phyloP scores from a whole-genome alignment of 2,329 filamentous ascomycete genomes.

The Phoma sp. region DNA sequence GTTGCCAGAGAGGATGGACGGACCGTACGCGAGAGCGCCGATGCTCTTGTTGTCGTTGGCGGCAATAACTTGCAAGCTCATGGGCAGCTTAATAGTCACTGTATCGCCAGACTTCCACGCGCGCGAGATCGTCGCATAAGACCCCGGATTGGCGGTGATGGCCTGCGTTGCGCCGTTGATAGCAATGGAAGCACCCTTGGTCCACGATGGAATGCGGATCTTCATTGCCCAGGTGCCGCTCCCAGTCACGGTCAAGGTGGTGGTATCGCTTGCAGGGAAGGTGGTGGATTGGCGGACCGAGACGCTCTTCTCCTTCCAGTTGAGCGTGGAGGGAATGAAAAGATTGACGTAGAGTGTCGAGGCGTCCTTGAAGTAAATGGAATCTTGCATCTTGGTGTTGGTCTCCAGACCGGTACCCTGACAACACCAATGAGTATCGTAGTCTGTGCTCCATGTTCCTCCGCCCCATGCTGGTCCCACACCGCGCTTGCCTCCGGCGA shows the following conservation, averaged over 20 bases:
- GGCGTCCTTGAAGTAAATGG: slow-evolving; percentile 50
- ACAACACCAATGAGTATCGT: slow-evolving; percentile 62
- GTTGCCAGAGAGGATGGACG: not conserved
- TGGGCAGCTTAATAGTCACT: not conserved
- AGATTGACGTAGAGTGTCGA: not conserved
- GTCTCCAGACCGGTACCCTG: slow-evolving; percentile 60
- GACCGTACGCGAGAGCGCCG: not conserved
- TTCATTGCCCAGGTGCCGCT: not conserved
- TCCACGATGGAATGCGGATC: not conserved
- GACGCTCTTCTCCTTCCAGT: not conserved
- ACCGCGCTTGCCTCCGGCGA: slow-evolving; percentile 48
- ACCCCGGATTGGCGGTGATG: not conserved
- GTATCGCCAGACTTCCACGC: slow-evolving; percentile 2
- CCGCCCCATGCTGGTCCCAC: slow-evolving; percentile 60
- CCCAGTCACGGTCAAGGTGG: not conserved
- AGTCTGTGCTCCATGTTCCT: slow-evolving; percentile 61
- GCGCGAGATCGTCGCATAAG: not conserved
- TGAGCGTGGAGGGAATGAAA: slow-evolving; percentile 42
- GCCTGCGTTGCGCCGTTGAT: slow-evolving; percentile 1
- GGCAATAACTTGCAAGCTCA: not conserved
- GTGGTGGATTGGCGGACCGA: not conserved
- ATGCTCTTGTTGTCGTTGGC: not conserved
- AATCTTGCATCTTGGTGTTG: slow-evolving; percentile 61
- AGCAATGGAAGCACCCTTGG: not conserved
- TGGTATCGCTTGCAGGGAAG: not conserved